A percentile compares a stretch with the other conserved stretches of the same genome.
Evolutionary conservation across 768 basidiomycete species (phyloP).

Genomic region (Porpolomopsis calyptriformis): DNA sequence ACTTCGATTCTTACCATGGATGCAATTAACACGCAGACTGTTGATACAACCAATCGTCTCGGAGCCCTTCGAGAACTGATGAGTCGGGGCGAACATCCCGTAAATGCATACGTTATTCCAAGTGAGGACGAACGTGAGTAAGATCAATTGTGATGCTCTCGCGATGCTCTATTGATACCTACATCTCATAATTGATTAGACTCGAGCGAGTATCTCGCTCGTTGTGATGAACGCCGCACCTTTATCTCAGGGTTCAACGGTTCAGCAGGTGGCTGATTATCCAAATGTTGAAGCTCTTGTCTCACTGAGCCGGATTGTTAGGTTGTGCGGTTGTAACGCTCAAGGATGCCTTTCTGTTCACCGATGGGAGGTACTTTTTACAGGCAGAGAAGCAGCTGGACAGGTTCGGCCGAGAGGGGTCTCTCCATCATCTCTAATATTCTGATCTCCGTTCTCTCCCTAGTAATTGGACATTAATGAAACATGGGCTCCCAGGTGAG

Average conservation of each 20-base stretch:
- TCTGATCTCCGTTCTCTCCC: not conserved
- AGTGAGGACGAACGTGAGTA: constrained; percentile 87
- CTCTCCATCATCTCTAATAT: not conserved
- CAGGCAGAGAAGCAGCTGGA: constrained; percentile 90
- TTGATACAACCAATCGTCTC: constrained; percentile 57
- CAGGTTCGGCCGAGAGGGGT: constrained; percentile 34
- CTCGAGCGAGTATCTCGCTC: constrained; percentile 80
- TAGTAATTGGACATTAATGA: constrained; percentile 92
- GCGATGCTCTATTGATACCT: constrained; percentile 1
- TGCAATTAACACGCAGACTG: constrained; percentile 30
- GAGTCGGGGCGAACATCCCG: constrained; percentile 33
- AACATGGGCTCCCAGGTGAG: constrained; percentile 72
- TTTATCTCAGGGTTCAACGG: constrained; percentile 94
- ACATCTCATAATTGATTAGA: constrained; percentile 18
- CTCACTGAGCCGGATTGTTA: not conserved
- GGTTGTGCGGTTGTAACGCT: constrained; percentile 16
- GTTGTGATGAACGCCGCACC: constrained; percentile 72
- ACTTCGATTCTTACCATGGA: constrained; percentile 21
- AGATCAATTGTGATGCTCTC: not conserved
- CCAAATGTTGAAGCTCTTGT: not conserved
- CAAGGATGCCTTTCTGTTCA: constrained; percentile 76
- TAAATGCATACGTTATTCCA: constrained; percentile 74
- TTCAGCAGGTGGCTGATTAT: constrained; percentile 58
- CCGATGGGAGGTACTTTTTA: constrained; percentile 91
- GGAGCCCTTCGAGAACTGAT: constrained; percentile 59